phyloP scores from a whole-genome alignment of 768 basidiomycete genomes.

The Tylopilus sp. region DNA sequence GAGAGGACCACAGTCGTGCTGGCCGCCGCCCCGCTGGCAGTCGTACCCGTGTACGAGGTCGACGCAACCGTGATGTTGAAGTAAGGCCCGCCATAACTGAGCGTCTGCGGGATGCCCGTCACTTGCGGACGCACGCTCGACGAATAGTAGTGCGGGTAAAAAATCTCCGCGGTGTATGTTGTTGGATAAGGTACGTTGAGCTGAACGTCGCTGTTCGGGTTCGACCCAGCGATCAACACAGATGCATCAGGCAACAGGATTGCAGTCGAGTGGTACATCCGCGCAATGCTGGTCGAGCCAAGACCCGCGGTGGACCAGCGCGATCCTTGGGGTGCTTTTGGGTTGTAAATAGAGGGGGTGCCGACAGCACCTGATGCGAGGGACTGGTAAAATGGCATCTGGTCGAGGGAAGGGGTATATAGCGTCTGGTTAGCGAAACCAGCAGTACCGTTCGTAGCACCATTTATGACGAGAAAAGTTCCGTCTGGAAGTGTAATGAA shows the following conservation, averaged over 20 bases:
- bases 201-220: conserved; percentile 87
- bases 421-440: conserved; percentile 69
- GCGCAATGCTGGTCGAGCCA: conserved; percentile 57
- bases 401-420: conserved; percentile 33
- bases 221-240: conserved; percentile 87
- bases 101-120: conserved; percentile 61
- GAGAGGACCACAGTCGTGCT: conserved; percentile 74
- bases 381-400: conserved; percentile 71
- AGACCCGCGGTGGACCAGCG: conserved; percentile 74
- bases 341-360: conserved; percentile 82
- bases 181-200: conserved; percentile 62
- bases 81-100: conserved; percentile 78
- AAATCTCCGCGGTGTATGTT: conserved; percentile 78
- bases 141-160: conserved; percentile 89
- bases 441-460: conserved; percentile 82
- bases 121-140: conserved; percentile 66
- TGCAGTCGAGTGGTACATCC: conserved; percentile 90
- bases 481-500: conserved; percentile 82
- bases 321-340: conserved; percentile 62
- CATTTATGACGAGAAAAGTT: conserved; percentile 78
- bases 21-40: conserved; percentile 64
- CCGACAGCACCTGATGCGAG: conserved; percentile 78
- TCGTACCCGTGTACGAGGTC: conserved; percentile 57
- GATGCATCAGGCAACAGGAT: conserved; percentile 87
- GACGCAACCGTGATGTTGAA: conserved; percentile 76